Conservation (phyloP, 257 asterid genomes). For the Nicotiana tomentosiformis region DNA sequence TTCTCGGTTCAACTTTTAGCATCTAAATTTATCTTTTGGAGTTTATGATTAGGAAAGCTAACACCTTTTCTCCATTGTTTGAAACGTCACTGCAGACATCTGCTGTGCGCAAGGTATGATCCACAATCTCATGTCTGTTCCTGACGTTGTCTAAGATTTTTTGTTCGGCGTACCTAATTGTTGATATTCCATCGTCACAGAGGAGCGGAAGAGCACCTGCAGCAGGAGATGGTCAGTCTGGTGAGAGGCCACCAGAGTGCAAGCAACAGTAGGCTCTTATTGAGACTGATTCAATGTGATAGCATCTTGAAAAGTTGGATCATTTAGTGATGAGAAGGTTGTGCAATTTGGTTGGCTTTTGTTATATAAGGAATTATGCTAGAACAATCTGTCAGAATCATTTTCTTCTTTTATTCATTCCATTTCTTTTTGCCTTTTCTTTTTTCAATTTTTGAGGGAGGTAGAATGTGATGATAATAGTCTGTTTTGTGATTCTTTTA, state of each 20-base stretch:
- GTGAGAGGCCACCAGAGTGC: conserved; percentile 85
- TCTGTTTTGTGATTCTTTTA: not conserved
- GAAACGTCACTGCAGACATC: not conserved
- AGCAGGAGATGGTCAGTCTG: conserved; percentile 52
- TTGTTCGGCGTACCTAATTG: not conserved
- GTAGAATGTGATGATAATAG: not conserved
- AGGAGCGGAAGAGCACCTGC: conserved; percentile 48
- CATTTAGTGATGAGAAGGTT: not conserved
- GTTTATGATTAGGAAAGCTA: not conserved
- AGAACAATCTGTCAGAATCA: not conserved
- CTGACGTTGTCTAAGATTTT: not conserved
- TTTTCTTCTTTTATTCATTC: not conserved
- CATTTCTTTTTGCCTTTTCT: not conserved
- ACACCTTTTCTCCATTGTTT: not conserved
- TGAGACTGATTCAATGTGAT: not conserved
- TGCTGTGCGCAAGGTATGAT: conserved; percentile 14
- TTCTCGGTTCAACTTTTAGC: not conserved
- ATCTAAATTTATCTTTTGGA: not conserved
- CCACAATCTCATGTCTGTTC: not conserved
- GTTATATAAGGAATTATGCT: not conserved
- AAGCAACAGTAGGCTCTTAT: conserved; percentile 53
- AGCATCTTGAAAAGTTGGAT: not conserved
- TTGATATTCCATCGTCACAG: conserved; percentile 23
- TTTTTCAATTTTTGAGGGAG: not conserved
- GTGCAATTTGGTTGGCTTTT: not conserved